Base-by-base conservation (phyloP, 495 filamentous ascomycete species). In the Hypoxylon lienhwacheense region DNA sequence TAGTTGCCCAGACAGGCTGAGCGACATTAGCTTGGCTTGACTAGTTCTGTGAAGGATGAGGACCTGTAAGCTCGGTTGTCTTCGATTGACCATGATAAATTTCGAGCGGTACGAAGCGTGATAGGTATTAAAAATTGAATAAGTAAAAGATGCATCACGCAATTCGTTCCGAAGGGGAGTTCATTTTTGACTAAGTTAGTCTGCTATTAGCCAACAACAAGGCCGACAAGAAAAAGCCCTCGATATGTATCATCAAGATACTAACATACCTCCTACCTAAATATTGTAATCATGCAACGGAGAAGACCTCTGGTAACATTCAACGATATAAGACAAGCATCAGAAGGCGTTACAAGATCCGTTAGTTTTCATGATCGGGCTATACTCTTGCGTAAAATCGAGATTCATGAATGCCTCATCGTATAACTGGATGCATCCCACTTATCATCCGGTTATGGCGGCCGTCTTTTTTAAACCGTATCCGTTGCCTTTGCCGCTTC, bases 311-410 rank as follows among this genome's bases (percentile, higher is more conserved):
- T 54, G n/a, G 49, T 54, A 19, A 49, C 45, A 43, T 60, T 50
- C 39, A 16, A 45, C 36, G 53, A 48, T 5, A 36, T 36, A 25
- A 12, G 26, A 39, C 22, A 21, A 34, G 37, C 56, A 54, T 60
- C 49, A 32, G 29, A 24, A 44, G 33, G 47, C 52, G 31, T 50
- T 24, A 52, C 58, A 51, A 46, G 8, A 57, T 36, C 19, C 51
- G 42, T 24, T 20, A 7, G 37, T 53, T 60, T 42, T 54, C 56
- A 50, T 45, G n/a, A 32, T 44, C 45, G 56, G 53, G 44, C 28
- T 28, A 50, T 53, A 45, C 37, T 39, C 33, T 46, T 41, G 31
- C 32, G 49, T 39, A 20, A 35, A 16, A 45, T 46, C 26, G 44
- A 48, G 43, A 31, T 33, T 32, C 36, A 17, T 15, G 28, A 42